A percentile compares a stretch with the other conserved stretches of the same genome.
Conservation (phyloP, 495 filamentous ascomycete species). For the Xanthoparmelia taractica region DNA sequence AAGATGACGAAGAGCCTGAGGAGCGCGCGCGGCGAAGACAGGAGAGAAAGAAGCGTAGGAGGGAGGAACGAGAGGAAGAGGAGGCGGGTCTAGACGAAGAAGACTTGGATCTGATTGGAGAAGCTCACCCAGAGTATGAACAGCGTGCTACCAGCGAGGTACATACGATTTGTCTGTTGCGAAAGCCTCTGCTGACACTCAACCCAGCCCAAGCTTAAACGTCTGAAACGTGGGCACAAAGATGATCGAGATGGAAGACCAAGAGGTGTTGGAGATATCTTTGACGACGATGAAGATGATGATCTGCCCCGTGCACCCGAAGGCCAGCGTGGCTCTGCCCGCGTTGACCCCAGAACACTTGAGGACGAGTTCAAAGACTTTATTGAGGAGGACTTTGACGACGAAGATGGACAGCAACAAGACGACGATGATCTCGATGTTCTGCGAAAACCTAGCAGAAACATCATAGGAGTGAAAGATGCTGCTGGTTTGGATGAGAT, state of each 20-base stretch:
- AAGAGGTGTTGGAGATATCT: slow-evolving; percentile 78
- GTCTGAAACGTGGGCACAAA: slow-evolving; percentile 85
- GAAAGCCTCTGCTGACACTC: slow-evolving; percentile 17
- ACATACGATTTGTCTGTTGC: slow-evolving; percentile 22
- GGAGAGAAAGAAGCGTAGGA: slow-evolving; percentile 60
- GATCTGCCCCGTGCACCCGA: slow-evolving; percentile 43
- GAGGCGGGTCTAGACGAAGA: slow-evolving; percentile 90
- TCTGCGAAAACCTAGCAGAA: slow-evolving; percentile 56
- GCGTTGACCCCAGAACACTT: slow-evolving; percentile 44
- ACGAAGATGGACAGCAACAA: slow-evolving; percentile 71
- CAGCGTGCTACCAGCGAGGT: slow-evolving; percentile 58
- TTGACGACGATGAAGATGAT: slow-evolving; percentile 87
- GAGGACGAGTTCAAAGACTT: slow-evolving; percentile 92
- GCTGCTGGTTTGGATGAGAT: slow-evolving; percentile 79
- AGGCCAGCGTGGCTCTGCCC: slow-evolving; percentile 25
- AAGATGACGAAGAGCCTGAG: slow-evolving; percentile 79
- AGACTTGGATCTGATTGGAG: slow-evolving; percentile 89
- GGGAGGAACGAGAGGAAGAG: slow-evolving; percentile 68
- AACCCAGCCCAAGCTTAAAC: slow-evolving; percentile 77
- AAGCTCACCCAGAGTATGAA: slow-evolving; percentile 61
- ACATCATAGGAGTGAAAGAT: slow-evolving; percentile 55
- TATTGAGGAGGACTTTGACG: slow-evolving; percentile 91
- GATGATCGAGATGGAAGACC: slow-evolving; percentile 56
- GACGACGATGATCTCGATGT: slow-evolving; percentile 84
- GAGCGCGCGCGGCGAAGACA: slow-evolving; percentile 54